Conservation (phyloP, 2,329 filamentous ascomycete species). For the Passalora sequoiae region DNA sequence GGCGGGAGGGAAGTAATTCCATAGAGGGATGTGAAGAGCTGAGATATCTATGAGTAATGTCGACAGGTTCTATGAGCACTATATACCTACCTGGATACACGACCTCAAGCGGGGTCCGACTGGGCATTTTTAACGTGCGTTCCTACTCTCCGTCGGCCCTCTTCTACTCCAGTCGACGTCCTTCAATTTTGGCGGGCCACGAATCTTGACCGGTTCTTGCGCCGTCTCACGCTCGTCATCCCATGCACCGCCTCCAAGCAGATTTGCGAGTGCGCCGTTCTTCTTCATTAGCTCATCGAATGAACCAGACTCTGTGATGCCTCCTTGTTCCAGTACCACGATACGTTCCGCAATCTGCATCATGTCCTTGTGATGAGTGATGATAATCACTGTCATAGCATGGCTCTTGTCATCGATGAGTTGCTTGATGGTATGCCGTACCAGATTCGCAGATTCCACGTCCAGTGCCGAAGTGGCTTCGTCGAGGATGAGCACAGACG, state of each 20-base stretch:
- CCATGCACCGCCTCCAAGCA: slow-evolving; percentile 37
- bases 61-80: too few relatives aligned
- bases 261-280: slow-evolving; percentile 30
- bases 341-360: slow-evolving; percentile 74
- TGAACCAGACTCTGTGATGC: slow-evolving; percentile 60
- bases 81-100: too few relatives aligned
- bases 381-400: slow-evolving; percentile 65
- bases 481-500: slow-evolving; percentile 72
- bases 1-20: too few relatives aligned
- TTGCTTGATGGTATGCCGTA: slow-evolving; percentile 57
- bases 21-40: too few relatives aligned
- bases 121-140: too few relatives aligned
- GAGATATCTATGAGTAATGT: too few relatives aligned
- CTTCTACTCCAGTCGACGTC: slow-evolving; percentile 6
- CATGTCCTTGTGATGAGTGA: slow-evolving; percentile 81
- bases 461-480: slow-evolving; percentile 84
- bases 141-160: background rate
- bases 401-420: slow-evolving; percentile 41
- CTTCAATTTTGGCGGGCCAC: slow-evolving; percentile 5
- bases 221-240: background rate
- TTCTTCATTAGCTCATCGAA: slow-evolving; percentile 56
- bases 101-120: too few relatives aligned
- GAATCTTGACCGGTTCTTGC: background rate
- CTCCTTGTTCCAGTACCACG: slow-evolving; percentile 64
- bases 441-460: slow-evolving; percentile 56